Conservation (phyloP, 2,329 filamentous ascomycete genomes). For the Chrysosporium keratinophilum region DNA sequence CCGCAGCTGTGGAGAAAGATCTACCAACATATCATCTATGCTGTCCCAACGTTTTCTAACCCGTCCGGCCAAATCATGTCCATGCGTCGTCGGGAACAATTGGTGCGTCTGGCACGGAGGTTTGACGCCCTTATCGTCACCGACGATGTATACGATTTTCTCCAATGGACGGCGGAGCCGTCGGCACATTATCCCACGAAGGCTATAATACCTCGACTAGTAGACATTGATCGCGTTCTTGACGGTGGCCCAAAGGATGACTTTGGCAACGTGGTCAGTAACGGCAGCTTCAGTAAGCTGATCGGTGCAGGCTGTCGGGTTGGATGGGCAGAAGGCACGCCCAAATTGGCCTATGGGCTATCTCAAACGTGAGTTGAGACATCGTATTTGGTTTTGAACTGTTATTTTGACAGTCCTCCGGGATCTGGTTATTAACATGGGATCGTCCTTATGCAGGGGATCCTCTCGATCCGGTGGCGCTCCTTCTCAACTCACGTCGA, state of each 20-base stretch:
- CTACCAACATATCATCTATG: slow-evolving; percentile 81
- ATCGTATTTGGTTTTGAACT: background rate
- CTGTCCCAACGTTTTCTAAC: slow-evolving; percentile 80
- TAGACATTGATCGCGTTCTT: slow-evolving; percentile 64
- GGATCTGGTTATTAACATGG: background rate
- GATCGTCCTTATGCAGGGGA: slow-evolving; percentile 34
- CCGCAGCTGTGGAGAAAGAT: slow-evolving; percentile 56
- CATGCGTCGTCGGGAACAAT: slow-evolving; percentile 51
- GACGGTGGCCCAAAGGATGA: slow-evolving; percentile 49
- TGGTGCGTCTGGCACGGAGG: slow-evolving; percentile 66
- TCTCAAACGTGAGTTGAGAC: slow-evolving; percentile 45
- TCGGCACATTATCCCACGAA: slow-evolving; percentile 1
- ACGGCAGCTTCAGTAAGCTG: slow-evolving; percentile 86
- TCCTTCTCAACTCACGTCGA: slow-evolving; percentile 50
- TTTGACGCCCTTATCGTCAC: slow-evolving; percentile 73
- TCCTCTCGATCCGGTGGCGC: slow-evolving; percentile 50
- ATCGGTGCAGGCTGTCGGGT: slow-evolving; percentile 69
- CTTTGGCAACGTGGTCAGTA: slow-evolving; percentile 75
- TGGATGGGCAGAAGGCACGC: slow-evolving; percentile 74
- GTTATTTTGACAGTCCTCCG: slow-evolving; percentile 13
- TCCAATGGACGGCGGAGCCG: slow-evolving; percentile 53
- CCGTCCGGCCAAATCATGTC: slow-evolving; percentile 78
- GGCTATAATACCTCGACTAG: slow-evolving; percentile 54
- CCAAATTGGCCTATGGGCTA: slow-evolving; percentile 50
- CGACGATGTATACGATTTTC: slow-evolving; percentile 90